These are phyloP conservation scores for Gynochthodes officinalis DNA, from an alignment of 257 asterid species.

Conservation along the genomic window DNA sequence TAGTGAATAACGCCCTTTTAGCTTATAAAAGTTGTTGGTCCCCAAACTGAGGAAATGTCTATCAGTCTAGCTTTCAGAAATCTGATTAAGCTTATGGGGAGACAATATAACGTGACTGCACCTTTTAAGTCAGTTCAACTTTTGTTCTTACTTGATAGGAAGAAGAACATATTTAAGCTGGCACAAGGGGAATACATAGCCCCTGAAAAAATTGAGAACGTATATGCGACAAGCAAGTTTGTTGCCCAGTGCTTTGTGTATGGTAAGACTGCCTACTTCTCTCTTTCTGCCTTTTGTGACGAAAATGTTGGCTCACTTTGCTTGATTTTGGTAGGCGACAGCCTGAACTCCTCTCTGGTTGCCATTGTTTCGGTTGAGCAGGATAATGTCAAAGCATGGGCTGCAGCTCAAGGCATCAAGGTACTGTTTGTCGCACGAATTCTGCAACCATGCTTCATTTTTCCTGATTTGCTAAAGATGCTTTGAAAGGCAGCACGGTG, in stretches of 20 bases:
- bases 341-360: conserved; percentile 62
- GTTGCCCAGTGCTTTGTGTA: conserved; percentile 83
- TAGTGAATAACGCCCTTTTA: not conserved
- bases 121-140: not conserved
- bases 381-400: conserved; percentile 59
- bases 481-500: not conserved
- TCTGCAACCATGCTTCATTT: not conserved
- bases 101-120: not conserved
- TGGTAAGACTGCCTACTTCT: conserved; percentile 42
- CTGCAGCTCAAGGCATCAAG: conserved; percentile 58
- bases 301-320: conserved; percentile 6
- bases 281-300: not conserved
- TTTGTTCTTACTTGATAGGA: conserved; percentile 44
- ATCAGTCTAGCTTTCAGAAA: conserved; percentile 3
- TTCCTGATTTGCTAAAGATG: too few relatives aligned
- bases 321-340: conserved; percentile 44
- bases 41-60: not conserved
- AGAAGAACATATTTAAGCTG: conserved; percentile 90
- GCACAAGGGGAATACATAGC: conserved; percentile 98
- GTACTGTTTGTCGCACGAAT: conserved; percentile 22
- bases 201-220: conserved; percentile 93
- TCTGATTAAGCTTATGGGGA: not conserved
- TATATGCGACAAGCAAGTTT: conserved; percentile 85
- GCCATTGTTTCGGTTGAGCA: conserved; percentile 60
- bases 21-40: not conserved